Evolutionary conservation across 1,284 basidiomycete species (phyloP).

Genomic region (Erythrobasidium hasegawianum): DNA sequence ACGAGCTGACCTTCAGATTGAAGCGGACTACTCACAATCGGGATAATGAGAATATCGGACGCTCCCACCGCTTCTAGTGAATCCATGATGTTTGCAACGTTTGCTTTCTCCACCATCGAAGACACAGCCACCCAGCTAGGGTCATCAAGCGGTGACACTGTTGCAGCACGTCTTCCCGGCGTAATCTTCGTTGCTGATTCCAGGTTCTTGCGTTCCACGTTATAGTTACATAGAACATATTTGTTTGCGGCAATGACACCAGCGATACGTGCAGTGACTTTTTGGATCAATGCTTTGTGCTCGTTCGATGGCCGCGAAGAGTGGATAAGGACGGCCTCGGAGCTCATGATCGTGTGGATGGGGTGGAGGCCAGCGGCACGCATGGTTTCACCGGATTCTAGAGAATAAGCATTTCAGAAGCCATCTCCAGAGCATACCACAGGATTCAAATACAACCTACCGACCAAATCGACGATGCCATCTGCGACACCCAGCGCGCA

Average conservation of each 20-base stretch:
- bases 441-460: constrained; percentile 50
- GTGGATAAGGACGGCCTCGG: constrained; percentile 91
- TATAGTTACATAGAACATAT: constrained; percentile 91
- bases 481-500: constrained; percentile 95
- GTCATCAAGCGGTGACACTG: constrained; percentile 79
- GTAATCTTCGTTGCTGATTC: constrained; percentile 67
- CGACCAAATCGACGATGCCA: constrained; percentile 89
- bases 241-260: constrained; percentile 86
- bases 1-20: not conserved
- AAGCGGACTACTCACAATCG: constrained; percentile 86
- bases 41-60: constrained; percentile 83
- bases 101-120: constrained; percentile 84
- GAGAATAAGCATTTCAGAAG: not conserved
- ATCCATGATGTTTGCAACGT: constrained; percentile 87
- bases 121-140: constrained; percentile 83
- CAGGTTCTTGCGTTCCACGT: constrained; percentile 67
- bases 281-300: constrained; percentile 60
- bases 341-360: constrained; percentile 79
- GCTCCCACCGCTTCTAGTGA: constrained; percentile 69
- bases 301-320: constrained; percentile 60
- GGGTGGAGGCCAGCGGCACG: constrained; percentile 92
- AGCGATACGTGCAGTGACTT: constrained; percentile 81
- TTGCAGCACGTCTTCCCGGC: constrained; percentile 84
- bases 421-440: not conserved
- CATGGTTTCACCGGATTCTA: constrained; percentile 99